Percentiles rank a stretch among this genome's conserved stretches.
Conservation (phyloP, 2,329 filamentous ascomycete genomes). For the Colletotrichum eremochloae region DNA sequence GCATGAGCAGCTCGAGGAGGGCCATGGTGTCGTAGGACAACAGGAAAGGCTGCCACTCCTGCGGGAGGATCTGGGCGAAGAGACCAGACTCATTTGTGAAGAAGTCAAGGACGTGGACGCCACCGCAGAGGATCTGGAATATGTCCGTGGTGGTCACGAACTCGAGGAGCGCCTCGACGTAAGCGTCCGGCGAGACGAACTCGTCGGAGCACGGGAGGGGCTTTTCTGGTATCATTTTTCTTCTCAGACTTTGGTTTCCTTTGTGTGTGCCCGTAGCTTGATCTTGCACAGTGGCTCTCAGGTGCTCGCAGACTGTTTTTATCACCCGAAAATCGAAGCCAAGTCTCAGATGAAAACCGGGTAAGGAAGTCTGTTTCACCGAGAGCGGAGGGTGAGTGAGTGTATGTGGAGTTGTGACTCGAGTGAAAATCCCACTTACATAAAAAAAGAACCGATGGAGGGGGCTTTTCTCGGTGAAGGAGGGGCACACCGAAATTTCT, state of each 20-base stretch:
- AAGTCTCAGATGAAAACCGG: neutral
- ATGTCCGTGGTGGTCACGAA: constrained; percentile 82
- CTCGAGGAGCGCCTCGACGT: constrained; percentile 81
- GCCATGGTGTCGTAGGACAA: constrained; percentile 77
- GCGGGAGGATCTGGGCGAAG: constrained; percentile 81
- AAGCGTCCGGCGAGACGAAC: constrained; percentile 80
- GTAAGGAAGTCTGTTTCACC: neutral
- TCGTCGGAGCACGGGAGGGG: constrained; percentile 77
- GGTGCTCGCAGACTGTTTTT: neutral
- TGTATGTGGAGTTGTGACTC: constrained; percentile 1
- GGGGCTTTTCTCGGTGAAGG: constrained; percentile 43
- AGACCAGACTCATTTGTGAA: constrained; percentile 88
- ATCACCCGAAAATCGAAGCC: neutral
- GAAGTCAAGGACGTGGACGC: constrained; percentile 97
- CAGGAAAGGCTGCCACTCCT: constrained; percentile 87
- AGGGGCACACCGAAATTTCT: constrained; percentile 12
- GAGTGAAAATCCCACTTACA: constrained; percentile 38
- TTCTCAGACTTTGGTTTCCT: neutral
- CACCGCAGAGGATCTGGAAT: constrained; percentile 91
- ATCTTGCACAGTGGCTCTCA: neutral
- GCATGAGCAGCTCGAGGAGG: constrained; percentile 84
- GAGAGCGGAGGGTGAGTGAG: constrained; percentile 5
- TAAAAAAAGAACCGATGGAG: constrained; percentile 25
- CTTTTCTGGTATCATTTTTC: constrained; percentile 62
- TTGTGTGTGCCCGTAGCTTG: neutral